Evolutionary conservation across 805 yeast species (phyloP).

Genomic region (Metschnikowia santaceciliae): DNA sequence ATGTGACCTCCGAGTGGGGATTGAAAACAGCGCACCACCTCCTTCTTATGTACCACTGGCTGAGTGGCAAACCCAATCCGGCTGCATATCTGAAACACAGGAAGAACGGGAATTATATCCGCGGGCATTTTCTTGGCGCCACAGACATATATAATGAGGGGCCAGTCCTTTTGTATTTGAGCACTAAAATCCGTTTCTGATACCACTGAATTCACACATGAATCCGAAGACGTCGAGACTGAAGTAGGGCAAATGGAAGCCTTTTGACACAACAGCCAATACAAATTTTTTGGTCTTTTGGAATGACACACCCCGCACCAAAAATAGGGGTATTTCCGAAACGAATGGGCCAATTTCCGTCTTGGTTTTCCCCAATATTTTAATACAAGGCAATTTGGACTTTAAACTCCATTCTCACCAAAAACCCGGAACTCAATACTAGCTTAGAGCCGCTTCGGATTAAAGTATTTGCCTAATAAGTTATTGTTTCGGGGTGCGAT

Average conservation of each 20-base stretch:
- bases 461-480: neutral
- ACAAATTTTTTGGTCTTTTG: too few species aligned
- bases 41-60: neutral
- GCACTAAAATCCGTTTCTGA: too few species aligned
- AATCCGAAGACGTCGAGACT: too few species aligned
- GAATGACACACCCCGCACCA: neutral
- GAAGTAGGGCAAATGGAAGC: too few species aligned
- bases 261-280: too few species aligned
- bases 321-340: neutral
- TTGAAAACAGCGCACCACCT: neutral
- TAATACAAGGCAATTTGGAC: neutral
- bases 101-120: neutral
- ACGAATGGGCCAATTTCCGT: too few species aligned
- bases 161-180: too few species aligned
- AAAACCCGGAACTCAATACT: neutral
- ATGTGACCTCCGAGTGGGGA: neutral
- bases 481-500: neutral
- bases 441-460: neutral
- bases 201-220: too few species aligned
- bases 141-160: neutral
- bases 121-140: neutral
- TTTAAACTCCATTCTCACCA: too few species aligned
- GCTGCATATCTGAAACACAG: conserved; percentile 2
- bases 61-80: conserved; percentile 2
- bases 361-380: neutral